These are phyloP conservation scores for bread wheat (Triticum aestivum) DNA, from an alignment of 176 grass and related monocot species.

Conservation along the genomic window IWGSC_CS_RefSeq_v2.1 NC_057808.1:360980877-360981376, in stretches of 20 bases:
- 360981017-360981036: slow-evolving; percentile 27
- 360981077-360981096: background rate
- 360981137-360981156: background rate
- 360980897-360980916: background rate
- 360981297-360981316: background rate
- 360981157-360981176: too few species aligned
- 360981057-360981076: background rate
- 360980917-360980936: too few species aligned
- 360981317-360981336: slow-evolving; percentile 5
- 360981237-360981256: background rate
- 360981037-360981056: slow-evolving; percentile 16
- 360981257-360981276: background rate
- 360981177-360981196: background rate
- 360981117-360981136: background rate
- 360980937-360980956: background rate
- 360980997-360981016: slow-evolving; percentile 35
- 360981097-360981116: background rate
- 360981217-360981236: slow-evolving; percentile 1
- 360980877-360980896: background rate
- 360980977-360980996: slow-evolving; percentile 14
- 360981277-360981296: background rate
- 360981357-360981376: background rate
- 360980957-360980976: background rate
- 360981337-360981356: slow-evolving; percentile 33
- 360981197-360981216: background rate